Base-by-base conservation (phyloP, 2,329 filamentous ascomycete species). In the Cordyceps fumosorosea region DNA sequence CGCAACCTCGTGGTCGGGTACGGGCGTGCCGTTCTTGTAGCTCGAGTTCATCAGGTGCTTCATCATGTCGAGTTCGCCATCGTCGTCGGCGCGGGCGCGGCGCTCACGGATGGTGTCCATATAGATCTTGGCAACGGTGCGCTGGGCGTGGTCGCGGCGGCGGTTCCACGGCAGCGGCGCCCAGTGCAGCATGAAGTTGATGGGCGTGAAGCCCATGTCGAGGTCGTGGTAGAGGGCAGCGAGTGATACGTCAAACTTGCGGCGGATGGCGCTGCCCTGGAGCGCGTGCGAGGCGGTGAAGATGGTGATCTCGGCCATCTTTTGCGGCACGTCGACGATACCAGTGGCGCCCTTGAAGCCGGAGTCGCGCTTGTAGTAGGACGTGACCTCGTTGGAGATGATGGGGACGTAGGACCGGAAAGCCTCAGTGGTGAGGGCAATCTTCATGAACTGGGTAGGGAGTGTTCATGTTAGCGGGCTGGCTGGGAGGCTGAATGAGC, bases 101-200 rank as follows among this genome's bases (percentile, higher is more conserved):
- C 91, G 85, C 71, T 88, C 82, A 71, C 86, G 80, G 73, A 96
- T 91, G 63, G 93, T 92, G 60, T 91, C 86, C 78, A 88, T 89
- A 77, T 96, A 96, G 56, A 90, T 85, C 70, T 90, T 83, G 62
- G 90, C 84, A 80, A 97, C 88, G 66, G 89, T 95, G 69, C 83
- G 81, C 76, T 93, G 90, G 29, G 91, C 91, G 66, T 83, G 79
- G 69, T 96, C 91, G 65, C 91, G 89, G 71, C 86, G 87, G 69
- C 88, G 86, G 77, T 96, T 96, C 77, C 91, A 90, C n/a, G 91
- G 91, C 18, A 96, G 84, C 56, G 91, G 91, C 29, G 88, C 88
- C 90, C 91, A 96, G 68, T 91, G 89, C 62, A 96, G 81, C 83
- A 90, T 89, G 75, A 96, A 96, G 79, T 96, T 96, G 78, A 96